phyloP scores from a whole-genome alignment of 2,329 filamentous ascomycete species.

The Ceratocystis lukuohia region DNA sequence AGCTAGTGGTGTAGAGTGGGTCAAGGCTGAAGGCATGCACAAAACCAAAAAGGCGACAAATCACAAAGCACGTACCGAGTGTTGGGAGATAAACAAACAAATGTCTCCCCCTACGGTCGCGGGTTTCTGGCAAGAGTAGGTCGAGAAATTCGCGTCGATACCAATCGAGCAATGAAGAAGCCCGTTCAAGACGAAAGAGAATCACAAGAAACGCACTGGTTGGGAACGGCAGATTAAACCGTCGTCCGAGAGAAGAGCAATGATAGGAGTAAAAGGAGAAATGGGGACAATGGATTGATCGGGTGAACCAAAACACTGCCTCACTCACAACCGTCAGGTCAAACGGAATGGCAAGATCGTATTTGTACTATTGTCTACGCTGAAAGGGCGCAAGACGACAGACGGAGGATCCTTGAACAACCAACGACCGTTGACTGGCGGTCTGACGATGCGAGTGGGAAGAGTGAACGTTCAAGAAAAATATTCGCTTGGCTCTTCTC shows the following conservation, averaged over 20 bases:
- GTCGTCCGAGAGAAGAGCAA: neutral
- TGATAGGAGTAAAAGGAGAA: neutral
- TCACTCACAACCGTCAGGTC: constrained; percentile 19
- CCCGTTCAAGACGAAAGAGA: constrained; percentile 22
- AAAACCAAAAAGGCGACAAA: constrained; percentile 17
- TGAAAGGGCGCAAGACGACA: constrained; percentile 18
- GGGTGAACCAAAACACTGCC: constrained; percentile 9
- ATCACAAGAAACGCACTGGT: neutral
- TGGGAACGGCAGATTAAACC: too few species aligned
- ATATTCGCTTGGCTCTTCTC: constrained; percentile 19
- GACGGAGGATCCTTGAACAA: constrained; percentile 19
- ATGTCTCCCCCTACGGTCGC: constrained; percentile 69
- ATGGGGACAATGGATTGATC: neutral
- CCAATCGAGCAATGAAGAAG: constrained; percentile 23
- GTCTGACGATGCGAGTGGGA: constrained; percentile 20
- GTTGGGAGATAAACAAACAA: constrained; percentile 90
- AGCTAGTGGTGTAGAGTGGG: neutral
- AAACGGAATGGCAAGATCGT: constrained; percentile 19
- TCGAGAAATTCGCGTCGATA: neutral
- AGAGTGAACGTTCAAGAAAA: constrained; percentile 19
- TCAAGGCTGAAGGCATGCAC: neutral
- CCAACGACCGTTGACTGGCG: constrained; percentile 19
- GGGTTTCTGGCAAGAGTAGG: neutral
- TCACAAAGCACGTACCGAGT: constrained; percentile 40
- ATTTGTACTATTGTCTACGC: constrained; percentile 20